Evolutionary conservation across 768 basidiomycete genomes (phyloP).

Genomic region (Pleurotus tuoliensis): DNA sequence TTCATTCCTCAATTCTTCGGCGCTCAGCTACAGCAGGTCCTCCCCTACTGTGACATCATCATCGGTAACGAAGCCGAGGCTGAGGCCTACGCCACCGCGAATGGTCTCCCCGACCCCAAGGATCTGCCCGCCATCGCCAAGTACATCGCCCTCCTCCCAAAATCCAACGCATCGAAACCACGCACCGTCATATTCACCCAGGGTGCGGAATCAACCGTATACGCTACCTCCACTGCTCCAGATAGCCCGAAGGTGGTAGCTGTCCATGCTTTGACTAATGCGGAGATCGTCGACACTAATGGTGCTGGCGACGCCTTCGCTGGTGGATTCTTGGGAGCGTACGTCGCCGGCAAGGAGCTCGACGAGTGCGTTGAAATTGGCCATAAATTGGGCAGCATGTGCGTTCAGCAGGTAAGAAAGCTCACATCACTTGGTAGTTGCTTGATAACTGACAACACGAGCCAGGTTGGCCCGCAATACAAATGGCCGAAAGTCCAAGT

Average conservation of each 20-base stretch:
- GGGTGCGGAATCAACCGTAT: constrained; percentile 73
- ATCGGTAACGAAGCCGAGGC: constrained; percentile 98
- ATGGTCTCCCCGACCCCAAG: constrained; percentile 61
- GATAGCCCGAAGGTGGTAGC: constrained; percentile 52
- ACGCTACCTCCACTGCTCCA: constrained; percentile 59
- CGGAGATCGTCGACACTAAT: constrained; percentile 91
- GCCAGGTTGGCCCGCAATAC: constrained; percentile 47
- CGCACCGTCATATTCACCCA: constrained; percentile 91
- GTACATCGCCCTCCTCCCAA: constrained; percentile 69
- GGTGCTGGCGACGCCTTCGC: constrained; percentile 98
- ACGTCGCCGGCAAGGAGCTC: constrained; percentile 71
- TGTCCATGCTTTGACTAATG: constrained; percentile 54
- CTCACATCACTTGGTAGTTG: background rate
- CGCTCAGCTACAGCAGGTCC: constrained; percentile 70
- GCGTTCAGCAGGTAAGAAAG: constrained; percentile 66
- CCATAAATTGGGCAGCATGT: constrained; percentile 83
- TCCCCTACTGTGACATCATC: constrained; percentile 84
- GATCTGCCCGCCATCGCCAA: constrained; percentile 68
- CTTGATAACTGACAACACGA: background rate
- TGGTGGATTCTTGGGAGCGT: constrained; percentile 90
- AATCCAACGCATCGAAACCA: constrained; percentile 70
- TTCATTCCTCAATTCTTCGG: constrained; percentile 96
- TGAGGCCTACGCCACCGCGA: constrained; percentile 74
- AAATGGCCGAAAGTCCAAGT: constrained; percentile 48
- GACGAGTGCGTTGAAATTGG: constrained; percentile 81